Evolutionary conservation across 1,284 basidiomycete genomes (phyloP), one percentile per base, ranked within the genome.

Genomic region (Apiotrichum sp.): DNA sequence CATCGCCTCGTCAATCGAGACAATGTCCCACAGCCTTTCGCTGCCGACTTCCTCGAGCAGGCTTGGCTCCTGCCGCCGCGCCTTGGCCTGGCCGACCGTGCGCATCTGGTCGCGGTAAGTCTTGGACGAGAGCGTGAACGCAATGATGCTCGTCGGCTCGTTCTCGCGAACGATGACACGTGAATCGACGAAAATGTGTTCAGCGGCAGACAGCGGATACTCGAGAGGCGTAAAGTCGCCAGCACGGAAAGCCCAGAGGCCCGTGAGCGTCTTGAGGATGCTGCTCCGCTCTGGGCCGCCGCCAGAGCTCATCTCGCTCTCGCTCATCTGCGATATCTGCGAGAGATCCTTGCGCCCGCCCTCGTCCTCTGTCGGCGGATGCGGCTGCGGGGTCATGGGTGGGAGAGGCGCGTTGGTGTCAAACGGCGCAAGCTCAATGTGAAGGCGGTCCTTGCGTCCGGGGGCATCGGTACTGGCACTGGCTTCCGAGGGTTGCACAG

Each of bases 111-210:
- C 89, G 38, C 87, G 82, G 73, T 98, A 96, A 62, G 88, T 86
- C 31, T 86, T 86, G 3, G 93, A 92, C 86, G 88, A 91, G 46
- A 99, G 79, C 8, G 93, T 93, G 54, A 98, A 85, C 3, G 96
- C 95, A 62, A 98, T 95, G 66, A 98, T 96, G 9, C 93, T 97
- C 0, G 93, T 97, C 3, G 96, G 96, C 74, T 99, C 96, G 71
- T 98, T 93, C 48, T 93, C 95, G 29, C 96, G 84, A 32, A 98
- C 88, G 49, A 98, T 86, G 82, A 98, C 95, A 1, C 87, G 86
- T 13, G 91, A 93, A 70, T 98, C 95, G 34, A 90, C 84, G 75
- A 98, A 98, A 50, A 98, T 87, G 68, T 96, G 92, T 66, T 95
- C 92, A 0, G 77, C 71, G 0, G 78, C 72, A 13, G 72, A 69